These are phyloP conservation scores for Blastomyces silverae DNA, from an alignment of 2,329 filamentous ascomycete genomes.

Conservation along the genomic window DNA sequence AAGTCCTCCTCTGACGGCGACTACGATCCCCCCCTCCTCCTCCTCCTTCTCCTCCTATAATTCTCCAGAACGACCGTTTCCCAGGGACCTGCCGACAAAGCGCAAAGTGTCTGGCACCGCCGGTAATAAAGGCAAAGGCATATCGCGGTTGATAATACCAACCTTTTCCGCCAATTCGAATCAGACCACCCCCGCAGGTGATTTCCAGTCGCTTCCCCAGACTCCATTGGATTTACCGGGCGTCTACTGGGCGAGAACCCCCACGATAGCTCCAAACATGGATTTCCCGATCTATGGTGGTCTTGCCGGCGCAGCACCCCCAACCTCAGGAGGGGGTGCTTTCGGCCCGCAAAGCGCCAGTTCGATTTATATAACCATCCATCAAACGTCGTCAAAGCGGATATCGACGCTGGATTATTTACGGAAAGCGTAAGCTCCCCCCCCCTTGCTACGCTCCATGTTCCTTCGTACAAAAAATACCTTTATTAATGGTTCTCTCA, in stretches of 20 bases:
- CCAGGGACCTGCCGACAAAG: not conserved
- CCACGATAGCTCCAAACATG: not conserved
- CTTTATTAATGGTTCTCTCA: no score
- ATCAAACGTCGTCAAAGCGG: constrained; percentile 81
- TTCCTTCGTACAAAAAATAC: not conserved
- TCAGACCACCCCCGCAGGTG: not conserved
- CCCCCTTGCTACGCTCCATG: not conserved
- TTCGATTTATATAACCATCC: constrained; percentile 60
- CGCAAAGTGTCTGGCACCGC: not conserved
- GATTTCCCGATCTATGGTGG: constrained; percentile 21
- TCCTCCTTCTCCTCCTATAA: no score
- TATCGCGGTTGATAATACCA: constrained; percentile 11
- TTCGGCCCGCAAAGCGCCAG: constrained; percentile 47
- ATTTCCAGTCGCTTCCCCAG: not conserved
- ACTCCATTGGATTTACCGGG: not conserved
- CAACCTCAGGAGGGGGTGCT: constrained; percentile 30
- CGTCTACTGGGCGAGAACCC: not conserved
- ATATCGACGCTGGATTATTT: constrained; percentile 93
- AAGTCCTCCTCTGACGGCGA: not conserved
- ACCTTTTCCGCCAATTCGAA: not conserved
- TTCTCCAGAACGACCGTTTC: constrained; percentile 5
- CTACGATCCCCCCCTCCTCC: not conserved
- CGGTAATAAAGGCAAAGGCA: not conserved
- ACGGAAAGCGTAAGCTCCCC: constrained; percentile 66
- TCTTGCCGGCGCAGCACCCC: constrained; percentile 27